A percentile compares a stretch with the other conserved stretches of the same genome.
Conservation (phyloP, 768 basidiomycete genomes). For the Pisolithus marmoratus region DNA sequence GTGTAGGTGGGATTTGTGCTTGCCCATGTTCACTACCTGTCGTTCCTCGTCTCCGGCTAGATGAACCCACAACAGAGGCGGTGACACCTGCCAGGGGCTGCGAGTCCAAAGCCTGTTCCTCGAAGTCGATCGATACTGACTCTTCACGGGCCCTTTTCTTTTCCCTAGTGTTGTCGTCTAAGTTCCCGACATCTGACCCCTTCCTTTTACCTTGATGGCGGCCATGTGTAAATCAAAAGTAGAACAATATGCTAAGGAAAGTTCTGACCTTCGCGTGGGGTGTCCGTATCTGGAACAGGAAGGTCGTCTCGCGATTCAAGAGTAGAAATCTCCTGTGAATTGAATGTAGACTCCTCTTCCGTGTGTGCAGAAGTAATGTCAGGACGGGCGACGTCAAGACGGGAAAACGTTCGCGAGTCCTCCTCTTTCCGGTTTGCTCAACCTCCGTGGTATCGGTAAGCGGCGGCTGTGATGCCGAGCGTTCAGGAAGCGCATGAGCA, state of each 20-base stretch:
- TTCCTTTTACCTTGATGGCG: conserved; percentile 22
- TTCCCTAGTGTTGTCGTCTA: conserved; percentile 20
- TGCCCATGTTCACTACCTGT: conserved; percentile 12
- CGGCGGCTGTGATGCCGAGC: neutral
- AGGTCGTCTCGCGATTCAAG: conserved; percentile 10
- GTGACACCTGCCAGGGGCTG: neutral
- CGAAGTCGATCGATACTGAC: conserved; percentile 16
- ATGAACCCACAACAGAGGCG: conserved; percentile 6
- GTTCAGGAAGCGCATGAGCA: conserved; percentile 6
- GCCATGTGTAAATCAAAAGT: neutral
- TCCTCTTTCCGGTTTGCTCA: conserved; percentile 9
- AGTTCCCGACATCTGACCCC: conserved; percentile 14
- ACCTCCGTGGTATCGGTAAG: conserved; percentile 5
- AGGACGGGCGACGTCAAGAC: neutral
- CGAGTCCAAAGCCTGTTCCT: conserved; percentile 39
- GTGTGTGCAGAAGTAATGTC: conserved; percentile 8
- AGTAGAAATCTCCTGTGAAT: conserved; percentile 10
- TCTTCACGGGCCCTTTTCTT: conserved; percentile 25
- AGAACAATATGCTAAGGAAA: neutral
- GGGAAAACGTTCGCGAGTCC: neutral
- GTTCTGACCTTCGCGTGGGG: conserved; percentile 19
- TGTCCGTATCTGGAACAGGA: neutral
- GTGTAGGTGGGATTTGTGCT: conserved; percentile 16
- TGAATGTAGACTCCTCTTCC: conserved; percentile 8
- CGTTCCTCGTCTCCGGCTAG: conserved; percentile 14